These are phyloP conservation scores for Crithidia thermophila DNA, from an alignment of 208 protist species.

Conservation along the genomic window DNA sequence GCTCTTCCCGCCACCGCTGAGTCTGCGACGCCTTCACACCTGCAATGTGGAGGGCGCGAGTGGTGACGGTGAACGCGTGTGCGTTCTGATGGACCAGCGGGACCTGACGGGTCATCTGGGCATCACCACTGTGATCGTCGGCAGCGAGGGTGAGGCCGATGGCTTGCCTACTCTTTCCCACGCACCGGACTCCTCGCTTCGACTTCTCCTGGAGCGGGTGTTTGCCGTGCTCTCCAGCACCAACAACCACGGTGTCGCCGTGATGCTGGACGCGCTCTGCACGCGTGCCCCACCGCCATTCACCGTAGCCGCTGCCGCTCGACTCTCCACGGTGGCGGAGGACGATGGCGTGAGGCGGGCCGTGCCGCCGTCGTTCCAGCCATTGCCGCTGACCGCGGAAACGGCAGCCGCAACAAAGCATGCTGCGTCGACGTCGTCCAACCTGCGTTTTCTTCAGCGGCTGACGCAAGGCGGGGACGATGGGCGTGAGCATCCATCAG, in stretches of 20 bases:
- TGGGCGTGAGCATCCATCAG: neutral
- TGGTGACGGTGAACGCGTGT: constrained; percentile 20
- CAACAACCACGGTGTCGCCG: constrained; percentile 39
- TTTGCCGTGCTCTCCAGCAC: constrained; percentile 37
- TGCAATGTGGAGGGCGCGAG: constrained; percentile 19
- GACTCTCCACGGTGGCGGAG: constrained; percentile 12
- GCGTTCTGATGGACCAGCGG: constrained; percentile 53
- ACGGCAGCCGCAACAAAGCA: neutral
- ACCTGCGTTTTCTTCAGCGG: constrained; percentile 10
- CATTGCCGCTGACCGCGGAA: neutral
- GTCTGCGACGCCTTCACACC: constrained; percentile 28
- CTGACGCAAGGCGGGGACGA: constrained; percentile 6
- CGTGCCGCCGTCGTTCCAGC: constrained; percentile 7
- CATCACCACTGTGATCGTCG: constrained; percentile 56
- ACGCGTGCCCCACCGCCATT: constrained; percentile 18
- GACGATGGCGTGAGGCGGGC: constrained; percentile 24
- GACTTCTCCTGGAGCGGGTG: constrained; percentile 33
- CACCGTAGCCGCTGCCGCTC: constrained; percentile 8
- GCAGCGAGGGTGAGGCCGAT: too few species aligned
- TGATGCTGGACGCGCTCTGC: constrained; percentile 46
- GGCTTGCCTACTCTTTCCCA: too few species aligned
- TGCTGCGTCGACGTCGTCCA: neutral
- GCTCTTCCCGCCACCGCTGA: constrained; percentile 39
- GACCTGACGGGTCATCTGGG: constrained; percentile 60
- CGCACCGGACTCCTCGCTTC: neutral